These are phyloP conservation scores for Fraxinus greggii DNA, from an alignment of 305 asterid species.

Conservation along the genomic window DNA sequence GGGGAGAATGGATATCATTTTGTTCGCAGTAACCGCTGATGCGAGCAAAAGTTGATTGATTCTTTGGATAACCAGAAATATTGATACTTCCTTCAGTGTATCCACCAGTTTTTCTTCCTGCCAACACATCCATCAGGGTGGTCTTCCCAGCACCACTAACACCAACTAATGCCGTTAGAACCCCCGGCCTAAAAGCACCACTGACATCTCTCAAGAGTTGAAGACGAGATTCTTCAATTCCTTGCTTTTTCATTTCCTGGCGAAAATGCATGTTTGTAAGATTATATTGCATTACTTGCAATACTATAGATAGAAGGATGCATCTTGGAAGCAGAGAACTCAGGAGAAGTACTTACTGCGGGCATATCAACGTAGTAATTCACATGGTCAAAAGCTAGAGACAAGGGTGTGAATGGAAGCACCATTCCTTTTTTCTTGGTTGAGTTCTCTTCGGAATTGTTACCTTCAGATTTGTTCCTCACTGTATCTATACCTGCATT, in stretches of 20 bases:
- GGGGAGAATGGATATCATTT: conserved; percentile 87
- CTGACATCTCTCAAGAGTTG: conserved; percentile 73
- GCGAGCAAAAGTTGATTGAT: conserved; percentile 85
- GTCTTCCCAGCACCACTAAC: conserved; percentile 99
- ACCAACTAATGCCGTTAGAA: conserved; percentile 91
- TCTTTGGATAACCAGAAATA: conserved; percentile 83
- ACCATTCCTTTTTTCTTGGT: conserved; percentile 71
- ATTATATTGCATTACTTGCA: conserved; percentile 7
- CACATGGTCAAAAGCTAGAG: conserved; percentile 75
- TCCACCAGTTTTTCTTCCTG: conserved; percentile 96
- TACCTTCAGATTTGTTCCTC: conserved; percentile 19
- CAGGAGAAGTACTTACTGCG: conserved; percentile 49
- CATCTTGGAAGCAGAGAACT: background rate
- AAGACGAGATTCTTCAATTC: conserved; percentile 70
- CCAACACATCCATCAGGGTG: conserved; percentile 91
- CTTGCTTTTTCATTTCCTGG: conserved; percentile 80
- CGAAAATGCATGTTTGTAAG: conserved; percentile 4
- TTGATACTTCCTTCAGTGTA: conserved; percentile 68
- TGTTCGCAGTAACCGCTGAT: conserved; percentile 93
- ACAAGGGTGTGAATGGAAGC: conserved; percentile 83
- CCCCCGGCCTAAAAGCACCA: conserved; percentile 93
- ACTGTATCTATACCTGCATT: conserved; percentile 43
- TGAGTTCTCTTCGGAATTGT: conserved; percentile 23
- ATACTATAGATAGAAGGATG: background rate
- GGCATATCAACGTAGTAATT: conserved; percentile 97